Base-by-base conservation (phyloP, 1,284 basidiomycete species). In the Macrocystidia cucumis region DNA sequence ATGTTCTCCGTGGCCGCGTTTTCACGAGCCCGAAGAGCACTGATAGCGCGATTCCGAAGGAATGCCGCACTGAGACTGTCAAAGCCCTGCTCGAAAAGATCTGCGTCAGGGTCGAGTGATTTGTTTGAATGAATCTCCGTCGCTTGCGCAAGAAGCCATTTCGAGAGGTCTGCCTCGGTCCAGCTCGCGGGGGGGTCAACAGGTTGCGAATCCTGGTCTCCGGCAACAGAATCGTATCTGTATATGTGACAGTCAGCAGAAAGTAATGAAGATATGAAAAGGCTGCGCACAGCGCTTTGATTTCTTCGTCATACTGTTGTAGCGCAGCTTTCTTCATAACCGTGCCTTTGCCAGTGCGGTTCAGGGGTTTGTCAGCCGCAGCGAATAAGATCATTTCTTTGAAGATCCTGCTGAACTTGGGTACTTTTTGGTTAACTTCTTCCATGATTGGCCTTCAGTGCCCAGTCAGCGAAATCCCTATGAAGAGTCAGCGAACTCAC, bases 401-500 rank as follows among this genome's bases (percentile, higher is more conserved):
- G 40, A 49, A 52, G 11, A 60, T 46, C 6, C 52, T 38, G 21
- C 49, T 50, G 31, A 51, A 54, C 2, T 42, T 41, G 1, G 53
- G 56, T 4, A 46, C 48, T 18, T 30, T 35, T 14, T 32, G 32
- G 36, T 59, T 59, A 1, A 52, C 57, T 21, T 49, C 47, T 24
- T 55, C 51, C 11, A 60, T 44, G 2, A 38, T 39, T 2, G 50
- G 47, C 52, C 55, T 56, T 37, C 9, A 14, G 7, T 17, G 12
- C 28, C 9, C 8, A 14, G 16, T 29, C 28, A 29, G 28, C 7
- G 9, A 8, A 29, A 8, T 29, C 17, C 8, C 9, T 8, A 8
- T 9, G 8, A 13, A 34, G 12, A 9, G 16, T 27, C 5, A 14
- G 16, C 7, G 28, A 9, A 44, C 54, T 3, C 21, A 67, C 66